Evolutionary conservation across 1,139 yeast genomes (phyloP).

Genomic region (Yamadazyma membranifaciens): DNA sequence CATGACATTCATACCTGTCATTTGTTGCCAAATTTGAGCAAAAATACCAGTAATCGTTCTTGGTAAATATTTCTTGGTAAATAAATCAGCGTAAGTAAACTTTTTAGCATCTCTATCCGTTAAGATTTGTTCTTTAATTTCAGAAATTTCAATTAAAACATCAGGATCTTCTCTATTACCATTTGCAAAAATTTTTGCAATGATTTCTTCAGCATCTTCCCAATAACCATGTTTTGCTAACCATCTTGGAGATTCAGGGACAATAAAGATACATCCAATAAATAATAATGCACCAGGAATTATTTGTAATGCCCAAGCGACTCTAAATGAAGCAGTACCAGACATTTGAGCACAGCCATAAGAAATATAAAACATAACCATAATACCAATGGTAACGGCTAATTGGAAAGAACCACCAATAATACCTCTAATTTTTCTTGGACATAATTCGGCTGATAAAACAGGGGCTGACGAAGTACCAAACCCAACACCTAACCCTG

Average conservation of each 20-base stretch:
- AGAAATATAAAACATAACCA: constrained; percentile 57
- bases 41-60: constrained; percentile 51
- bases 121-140: constrained; percentile 51
- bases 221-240: constrained; percentile 60
- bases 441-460: constrained; percentile 71
- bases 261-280: constrained; percentile 39
- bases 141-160: constrained; percentile 57
- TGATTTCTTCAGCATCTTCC: constrained; percentile 59
- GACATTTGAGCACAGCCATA: constrained; percentile 55
- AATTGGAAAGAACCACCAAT: constrained; percentile 69
- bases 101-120: constrained; percentile 34
- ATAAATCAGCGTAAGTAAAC: constrained; percentile 45
- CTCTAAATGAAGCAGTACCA: constrained; percentile 55
- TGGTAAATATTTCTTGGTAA: constrained; percentile 44
- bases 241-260: constrained; percentile 81
- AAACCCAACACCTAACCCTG: constrained; percentile 70
- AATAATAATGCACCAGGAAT: constrained; percentile 58
- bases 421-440: constrained; percentile 62
- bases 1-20: constrained; percentile 67
- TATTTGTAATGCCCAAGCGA: constrained; percentile 69
- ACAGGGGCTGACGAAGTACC: constrained; percentile 73
- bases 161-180: constrained; percentile 54
- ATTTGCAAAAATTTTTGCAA: constrained; percentile 52
- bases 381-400: constrained; percentile 66
- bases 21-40: constrained; percentile 61